Evolutionary conservation across 192 early-diverging fungal species (phyloP).

Genomic region (Phlyctochytrium bullatum): DNA sequence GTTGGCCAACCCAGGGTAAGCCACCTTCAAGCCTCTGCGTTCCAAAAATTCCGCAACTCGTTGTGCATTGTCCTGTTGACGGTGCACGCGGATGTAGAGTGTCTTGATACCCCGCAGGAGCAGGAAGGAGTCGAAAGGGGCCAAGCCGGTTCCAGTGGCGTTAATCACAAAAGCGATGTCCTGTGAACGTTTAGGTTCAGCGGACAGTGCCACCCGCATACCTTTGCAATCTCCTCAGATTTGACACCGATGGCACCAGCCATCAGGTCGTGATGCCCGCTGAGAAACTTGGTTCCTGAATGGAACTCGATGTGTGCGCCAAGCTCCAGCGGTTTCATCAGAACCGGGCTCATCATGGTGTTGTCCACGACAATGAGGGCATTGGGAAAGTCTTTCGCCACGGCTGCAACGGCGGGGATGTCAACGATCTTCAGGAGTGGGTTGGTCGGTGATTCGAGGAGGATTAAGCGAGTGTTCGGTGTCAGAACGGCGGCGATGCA

Average conservation of each 20-base stretch:
- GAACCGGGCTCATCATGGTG: constrained; percentile 98
- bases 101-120: constrained; percentile 94
- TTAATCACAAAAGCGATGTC: constrained; percentile 93
- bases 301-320: constrained; percentile 95
- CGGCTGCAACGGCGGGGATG: constrained; percentile 65
- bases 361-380: constrained; percentile 92
- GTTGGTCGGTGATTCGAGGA: constrained; percentile 96
- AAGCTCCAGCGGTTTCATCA: constrained; percentile 82
- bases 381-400: constrained; percentile 71
- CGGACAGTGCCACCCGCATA: constrained; percentile 31
- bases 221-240: constrained; percentile 68
- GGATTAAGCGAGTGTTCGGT: constrained; percentile 78
- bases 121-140: constrained; percentile 92
- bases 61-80: constrained; percentile 80
- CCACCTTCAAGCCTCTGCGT: constrained; percentile 75
- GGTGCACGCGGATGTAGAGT: constrained; percentile 92
- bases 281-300: constrained; percentile 96
- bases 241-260: constrained; percentile 90
- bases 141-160: constrained; percentile 83
- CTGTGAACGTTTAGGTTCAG: constrained; percentile 39
- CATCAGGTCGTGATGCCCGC: constrained; percentile 98
- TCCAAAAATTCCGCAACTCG: constrained; percentile 82
- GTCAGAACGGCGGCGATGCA: constrained; percentile 63
- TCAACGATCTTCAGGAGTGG: constrained; percentile 94
- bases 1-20: constrained; percentile 79